phyloP scores from a whole-genome alignment of 305 asterid genomes.

The Rubia balearica region DNA sequence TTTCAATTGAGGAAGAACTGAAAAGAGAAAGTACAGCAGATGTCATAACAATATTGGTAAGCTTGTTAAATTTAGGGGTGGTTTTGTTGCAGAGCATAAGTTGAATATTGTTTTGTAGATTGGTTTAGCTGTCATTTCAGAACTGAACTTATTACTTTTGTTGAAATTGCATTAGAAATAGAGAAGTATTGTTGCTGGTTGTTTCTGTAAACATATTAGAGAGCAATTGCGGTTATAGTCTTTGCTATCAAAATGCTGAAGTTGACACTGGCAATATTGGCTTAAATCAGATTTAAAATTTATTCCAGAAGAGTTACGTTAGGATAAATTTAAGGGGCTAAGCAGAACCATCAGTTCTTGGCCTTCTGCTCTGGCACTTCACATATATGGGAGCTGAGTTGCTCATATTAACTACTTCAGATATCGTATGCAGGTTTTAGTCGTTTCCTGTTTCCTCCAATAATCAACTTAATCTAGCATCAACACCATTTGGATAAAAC shows the following conservation, averaged over 20 bases:
- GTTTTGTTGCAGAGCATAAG: not conserved
- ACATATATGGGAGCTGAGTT: not conserved
- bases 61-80: slow-evolving; percentile 9
- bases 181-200: not conserved
- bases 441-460: not conserved
- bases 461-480: not conserved
- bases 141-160: not conserved
- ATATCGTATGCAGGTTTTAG: not conserved
- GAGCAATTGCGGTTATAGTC: not conserved
- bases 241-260: not conserved
- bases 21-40: slow-evolving; percentile 99
- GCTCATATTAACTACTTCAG: not conserved
- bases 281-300: not conserved
- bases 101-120: not conserved
- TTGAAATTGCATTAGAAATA: not conserved
- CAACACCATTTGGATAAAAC: not conserved
- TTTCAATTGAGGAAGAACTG: slow-evolving; percentile 96
- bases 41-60: slow-evolving; percentile 87
- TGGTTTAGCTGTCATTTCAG: not conserved
- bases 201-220: not conserved
- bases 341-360: not conserved
- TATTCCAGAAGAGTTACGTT: not conserved
- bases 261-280: not conserved
- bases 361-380: not conserved
- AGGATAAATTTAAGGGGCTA: not conserved